Conservation (phyloP, 495 filamentous ascomycete species). For the Astrocystis sublimbata region DNA sequence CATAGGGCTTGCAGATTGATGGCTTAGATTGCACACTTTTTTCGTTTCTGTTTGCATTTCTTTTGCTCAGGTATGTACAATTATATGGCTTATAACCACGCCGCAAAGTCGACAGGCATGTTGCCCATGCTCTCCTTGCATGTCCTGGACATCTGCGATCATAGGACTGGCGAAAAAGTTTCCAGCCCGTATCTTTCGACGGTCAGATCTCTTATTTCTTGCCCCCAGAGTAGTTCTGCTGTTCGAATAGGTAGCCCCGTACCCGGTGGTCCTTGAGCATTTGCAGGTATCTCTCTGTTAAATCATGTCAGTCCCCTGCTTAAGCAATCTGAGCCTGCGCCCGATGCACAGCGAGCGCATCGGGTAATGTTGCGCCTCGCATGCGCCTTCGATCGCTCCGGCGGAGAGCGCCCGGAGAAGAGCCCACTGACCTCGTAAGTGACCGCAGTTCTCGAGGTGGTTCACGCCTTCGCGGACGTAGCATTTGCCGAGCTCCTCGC, state of each 20-base stretch:
- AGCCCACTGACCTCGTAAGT: conserved; percentile 75
- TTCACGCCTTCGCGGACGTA: conserved; percentile 94
- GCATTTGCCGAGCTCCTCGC: conserved; percentile 94
- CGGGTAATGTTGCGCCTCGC: neutral
- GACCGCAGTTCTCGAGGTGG: conserved; percentile 95
- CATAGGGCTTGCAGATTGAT: conserved; percentile 4
- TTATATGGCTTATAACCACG: neutral
- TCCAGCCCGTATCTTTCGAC: neutral
- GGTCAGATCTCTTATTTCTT: conserved; percentile 26
- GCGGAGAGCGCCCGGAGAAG: neutral
- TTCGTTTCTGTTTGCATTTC: conserved; percentile 2
- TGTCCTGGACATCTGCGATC: neutral
- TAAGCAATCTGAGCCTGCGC: neutral
- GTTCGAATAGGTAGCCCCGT: conserved; percentile 85
- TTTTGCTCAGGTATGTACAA: conserved; percentile 22
- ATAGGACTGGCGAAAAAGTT: conserved; percentile 5
- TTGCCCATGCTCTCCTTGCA: conserved; percentile 5
- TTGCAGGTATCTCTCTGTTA: conserved; percentile 87
- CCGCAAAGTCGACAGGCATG: neutral
- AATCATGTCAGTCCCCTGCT: conserved; percentile 20
- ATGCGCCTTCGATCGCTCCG: neutral
- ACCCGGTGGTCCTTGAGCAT: conserved; percentile 81
- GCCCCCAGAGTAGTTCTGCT: conserved; percentile 80
- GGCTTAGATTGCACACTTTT: neutral
- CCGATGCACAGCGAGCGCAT: neutral